Base-by-base conservation (phyloP, 192 early-diverging fungal species). In the Dissophora ornata region DNA sequence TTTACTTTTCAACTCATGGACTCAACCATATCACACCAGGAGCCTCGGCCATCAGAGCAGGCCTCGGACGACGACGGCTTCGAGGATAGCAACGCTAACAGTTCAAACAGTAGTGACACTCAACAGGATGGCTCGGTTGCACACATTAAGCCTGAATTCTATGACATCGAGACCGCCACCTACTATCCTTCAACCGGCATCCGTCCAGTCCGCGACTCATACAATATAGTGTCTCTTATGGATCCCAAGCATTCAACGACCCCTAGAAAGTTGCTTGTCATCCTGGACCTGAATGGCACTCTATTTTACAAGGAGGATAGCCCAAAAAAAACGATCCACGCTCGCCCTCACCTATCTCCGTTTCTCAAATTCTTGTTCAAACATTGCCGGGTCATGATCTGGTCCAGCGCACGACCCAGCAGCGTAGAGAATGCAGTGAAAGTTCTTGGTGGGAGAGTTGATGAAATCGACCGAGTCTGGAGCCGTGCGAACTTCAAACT, bases 261-360 rank as follows among this genome's bases (percentile, higher is more conserved):
- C 36, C 6, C 36, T 38, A 38, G 36, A 38, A 38, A 13, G 36
- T 13, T 83, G 56, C 73, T 93, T 3, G 64, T 93, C 30, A 84
- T 93, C 21, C 82, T 93, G 2, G 91, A 93, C 60, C 80, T 93
- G 18, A 93, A 93, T 52, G 91, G 91, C 1, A 88, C 91, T 1
- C 59, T 93, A 26, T 67, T 93, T 13, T 80, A 78, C 42, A 83
- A 89, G n/a, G 25, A 21, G 10, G 15, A 56, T 19, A 12, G 19
- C 12, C 2, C 2, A 13, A 46, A 29, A 38, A 34, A 65, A 32
- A 46, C 49, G 0, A 69, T 83, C 38, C 50, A 53, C 22, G 41
- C 66, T 1, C 84, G 92, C 4, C 92, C 92, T 0, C 58, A 82
- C 57, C 62, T 89, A 16, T 21, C 40, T 0, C 48, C 77, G 4